phyloP scores from a whole-genome alignment of 495 filamentous ascomycete species.

The Aspergillus olivimuriae region DNA sequence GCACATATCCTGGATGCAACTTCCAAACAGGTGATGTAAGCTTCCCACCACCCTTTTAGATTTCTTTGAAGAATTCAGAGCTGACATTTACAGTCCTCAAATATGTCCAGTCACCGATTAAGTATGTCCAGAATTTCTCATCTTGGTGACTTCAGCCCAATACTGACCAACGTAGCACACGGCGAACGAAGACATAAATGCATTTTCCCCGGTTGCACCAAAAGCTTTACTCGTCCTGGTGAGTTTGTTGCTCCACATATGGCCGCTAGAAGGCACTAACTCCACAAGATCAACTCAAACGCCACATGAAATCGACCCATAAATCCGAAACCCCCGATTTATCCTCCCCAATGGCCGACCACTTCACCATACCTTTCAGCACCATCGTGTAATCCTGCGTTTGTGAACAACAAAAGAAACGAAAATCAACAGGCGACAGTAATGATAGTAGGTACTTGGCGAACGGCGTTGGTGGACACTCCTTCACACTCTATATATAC shows the following conservation, averaged over 20 bases:
- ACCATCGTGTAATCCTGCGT: conserved; percentile 12
- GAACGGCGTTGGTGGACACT: background rate
- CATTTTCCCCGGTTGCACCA: conserved; percentile 33
- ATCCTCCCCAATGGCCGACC: conserved; percentile 22
- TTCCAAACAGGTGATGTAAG: conserved; percentile 44
- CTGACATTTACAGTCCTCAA: conserved; percentile 32
- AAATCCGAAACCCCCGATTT: conserved; percentile 23
- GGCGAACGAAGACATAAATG: conserved; percentile 44
- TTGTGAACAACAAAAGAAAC: background rate
- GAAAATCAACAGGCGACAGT: no score
- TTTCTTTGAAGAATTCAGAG: background rate
- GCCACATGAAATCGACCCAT: conserved; percentile 39
- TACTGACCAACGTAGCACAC: conserved; percentile 28
- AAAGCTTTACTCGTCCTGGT: conserved; percentile 46
- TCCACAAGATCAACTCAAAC: conserved; percentile 39
- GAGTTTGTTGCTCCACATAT: conserved; percentile 10
- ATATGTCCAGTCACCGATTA: conserved; percentile 44
- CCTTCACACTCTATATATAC: background rate
- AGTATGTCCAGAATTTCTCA: conserved; percentile 23
- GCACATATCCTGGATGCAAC: conserved; percentile 41
- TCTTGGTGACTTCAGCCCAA: background rate
- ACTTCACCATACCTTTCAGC: conserved; percentile 22
- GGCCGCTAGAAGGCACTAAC: background rate
- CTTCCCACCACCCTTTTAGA: background rate
- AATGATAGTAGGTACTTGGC: background rate